Conservation (phyloP, 306 rosid genomes). For the Quercus ilex region DNA sequence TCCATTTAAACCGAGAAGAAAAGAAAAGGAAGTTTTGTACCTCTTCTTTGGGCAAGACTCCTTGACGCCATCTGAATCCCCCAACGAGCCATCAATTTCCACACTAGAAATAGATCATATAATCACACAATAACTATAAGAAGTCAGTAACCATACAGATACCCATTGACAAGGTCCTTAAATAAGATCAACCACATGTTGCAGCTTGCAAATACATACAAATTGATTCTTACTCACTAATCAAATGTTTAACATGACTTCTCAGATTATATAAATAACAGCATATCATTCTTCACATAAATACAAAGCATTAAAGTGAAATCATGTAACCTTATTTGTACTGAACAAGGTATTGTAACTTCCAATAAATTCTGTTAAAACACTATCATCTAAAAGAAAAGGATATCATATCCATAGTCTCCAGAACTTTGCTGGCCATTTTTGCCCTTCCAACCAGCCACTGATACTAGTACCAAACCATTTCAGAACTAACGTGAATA, state of each 20-base stretch:
- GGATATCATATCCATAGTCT: background rate
- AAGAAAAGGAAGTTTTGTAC: conserved; percentile 24
- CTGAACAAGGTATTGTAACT: background rate
- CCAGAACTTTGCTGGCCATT: background rate
- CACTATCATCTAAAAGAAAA: background rate
- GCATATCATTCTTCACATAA: background rate
- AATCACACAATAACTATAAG: conserved; percentile 15
- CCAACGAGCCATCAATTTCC: conserved; percentile 72
- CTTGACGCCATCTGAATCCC: conserved; percentile 59
- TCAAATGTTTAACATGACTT: background rate
- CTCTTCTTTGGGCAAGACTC: conserved; percentile 84
- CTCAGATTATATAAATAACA: background rate
- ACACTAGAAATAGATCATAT: conserved; percentile 39
- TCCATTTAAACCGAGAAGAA: background rate
- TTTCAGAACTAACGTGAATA: background rate
- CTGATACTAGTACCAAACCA: background rate
- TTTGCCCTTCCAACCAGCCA: too few species aligned
- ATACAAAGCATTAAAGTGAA: background rate
- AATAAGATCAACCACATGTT: background rate
- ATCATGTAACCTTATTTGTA: background rate
- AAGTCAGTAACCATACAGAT: conserved; percentile 17
- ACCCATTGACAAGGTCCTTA: background rate
- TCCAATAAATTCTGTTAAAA: background rate
- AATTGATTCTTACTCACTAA: background rate
- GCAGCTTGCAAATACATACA: background rate